These are phyloP conservation scores for Henckelia pumila DNA, from an alignment of 257 asterid genomes.

Conservation along the genomic window DNA sequence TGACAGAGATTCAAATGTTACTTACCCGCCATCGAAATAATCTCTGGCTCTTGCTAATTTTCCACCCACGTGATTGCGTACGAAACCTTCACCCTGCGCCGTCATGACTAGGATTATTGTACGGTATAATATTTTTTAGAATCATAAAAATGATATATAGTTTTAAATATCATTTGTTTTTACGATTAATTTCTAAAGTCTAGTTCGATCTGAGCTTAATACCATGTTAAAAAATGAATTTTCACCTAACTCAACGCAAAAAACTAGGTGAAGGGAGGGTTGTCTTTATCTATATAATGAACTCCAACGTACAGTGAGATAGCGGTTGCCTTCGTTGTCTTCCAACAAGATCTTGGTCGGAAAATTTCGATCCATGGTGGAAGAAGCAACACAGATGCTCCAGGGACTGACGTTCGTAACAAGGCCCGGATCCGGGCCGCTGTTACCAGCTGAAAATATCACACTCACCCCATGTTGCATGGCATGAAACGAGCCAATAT, in stretches of 20 bases:
- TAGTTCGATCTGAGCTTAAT: too few species aligned
- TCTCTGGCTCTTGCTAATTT: constrained; percentile 28
- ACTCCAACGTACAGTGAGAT: neutral
- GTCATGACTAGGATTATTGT: constrained; percentile 2
- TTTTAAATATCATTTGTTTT: too few species aligned
- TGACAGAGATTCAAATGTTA: neutral
- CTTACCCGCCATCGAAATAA: constrained; percentile 39
- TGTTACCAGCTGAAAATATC: constrained; percentile 50
- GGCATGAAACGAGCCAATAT: constrained; percentile 52
- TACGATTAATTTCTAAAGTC: too few species aligned
- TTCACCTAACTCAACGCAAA: too few species aligned
- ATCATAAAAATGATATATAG: too few species aligned
- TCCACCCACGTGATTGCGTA: constrained; percentile 35
- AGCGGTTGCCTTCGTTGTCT: constrained; percentile 20
- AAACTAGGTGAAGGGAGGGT: too few species aligned
- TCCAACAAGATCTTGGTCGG: constrained; percentile 41
- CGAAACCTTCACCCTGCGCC: constrained; percentile 62
- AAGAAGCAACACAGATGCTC: constrained; percentile 62
- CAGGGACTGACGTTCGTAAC: constrained; percentile 55
- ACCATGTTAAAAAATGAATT: too few species aligned
- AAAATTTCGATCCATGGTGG: constrained; percentile 49
- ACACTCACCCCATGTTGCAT: constrained; percentile 51
- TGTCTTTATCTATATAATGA: too few species aligned
- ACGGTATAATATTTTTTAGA: too few species aligned
- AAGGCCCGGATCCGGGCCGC: constrained; percentile 48